Percentiles rank a stretch among this genome's conserved stretches.
phyloP scores from a whole-genome alignment of 2,329 filamentous ascomycete species.

The Corynespora cassiicola region DNA sequence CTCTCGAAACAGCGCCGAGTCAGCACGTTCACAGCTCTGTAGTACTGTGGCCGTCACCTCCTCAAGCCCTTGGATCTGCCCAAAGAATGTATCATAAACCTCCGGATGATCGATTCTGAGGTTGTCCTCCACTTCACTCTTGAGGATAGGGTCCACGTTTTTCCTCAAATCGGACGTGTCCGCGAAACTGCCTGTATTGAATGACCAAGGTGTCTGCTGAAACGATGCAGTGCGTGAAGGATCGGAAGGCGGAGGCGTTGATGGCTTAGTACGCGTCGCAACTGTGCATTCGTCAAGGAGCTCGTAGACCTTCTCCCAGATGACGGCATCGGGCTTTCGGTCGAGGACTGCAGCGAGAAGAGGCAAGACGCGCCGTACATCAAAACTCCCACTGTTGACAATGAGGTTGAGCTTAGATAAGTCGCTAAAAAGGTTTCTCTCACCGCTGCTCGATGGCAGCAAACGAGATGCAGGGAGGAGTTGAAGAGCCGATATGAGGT shows the following conservation, averaged over 20 bases:
- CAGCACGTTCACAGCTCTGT: slow-evolving; percentile 12
- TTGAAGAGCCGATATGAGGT: slow-evolving; percentile 12
- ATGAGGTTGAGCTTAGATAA: slow-evolving; percentile 15
- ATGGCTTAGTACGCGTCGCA: slow-evolving; percentile 6
- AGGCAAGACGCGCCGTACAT: slow-evolving; percentile 17
- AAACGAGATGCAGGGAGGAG: slow-evolving; percentile 16
- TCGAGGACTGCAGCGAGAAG: slow-evolving; percentile 8
- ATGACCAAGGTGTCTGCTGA: slow-evolving; percentile 31
- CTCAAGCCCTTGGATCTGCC: slow-evolving; percentile 16
- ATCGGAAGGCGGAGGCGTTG: slow-evolving; percentile 38
- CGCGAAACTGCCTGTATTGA: slow-evolving; percentile 24
- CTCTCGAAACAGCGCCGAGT: slow-evolving; percentile 19
- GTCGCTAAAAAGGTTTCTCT: slow-evolving; percentile 19
- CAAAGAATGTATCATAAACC: slow-evolving; percentile 29
- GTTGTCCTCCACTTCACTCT: slow-evolving; percentile 24
- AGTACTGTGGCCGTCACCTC: slow-evolving; percentile 20
- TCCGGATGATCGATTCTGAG: slow-evolving; percentile 22
- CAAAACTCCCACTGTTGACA: slow-evolving; percentile 13
- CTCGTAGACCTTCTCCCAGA: slow-evolving; percentile 39
- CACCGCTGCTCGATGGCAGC: slow-evolving; percentile 10
- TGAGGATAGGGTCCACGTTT: slow-evolving; percentile 23
- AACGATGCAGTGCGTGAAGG: slow-evolving; percentile 17
- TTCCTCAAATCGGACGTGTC: slow-evolving; percentile 24
- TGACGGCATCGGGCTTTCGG: slow-evolving; percentile 14
- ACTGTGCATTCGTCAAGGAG: slow-evolving; percentile 40